Base-by-base conservation (phyloP, 1,139 yeast species). In the Taphrina populina region DNA sequence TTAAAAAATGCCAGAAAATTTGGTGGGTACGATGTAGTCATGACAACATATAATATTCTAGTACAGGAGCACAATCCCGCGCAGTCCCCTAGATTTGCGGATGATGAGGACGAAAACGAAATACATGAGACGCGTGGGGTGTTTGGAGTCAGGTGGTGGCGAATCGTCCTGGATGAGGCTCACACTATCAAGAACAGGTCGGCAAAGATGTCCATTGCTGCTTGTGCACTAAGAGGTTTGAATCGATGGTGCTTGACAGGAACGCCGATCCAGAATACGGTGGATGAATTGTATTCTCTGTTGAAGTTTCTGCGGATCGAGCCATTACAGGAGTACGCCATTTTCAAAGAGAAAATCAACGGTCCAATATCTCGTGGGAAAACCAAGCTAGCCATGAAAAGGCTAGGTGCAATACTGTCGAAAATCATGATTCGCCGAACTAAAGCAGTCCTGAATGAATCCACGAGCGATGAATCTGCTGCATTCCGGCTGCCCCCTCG, bases 81-180 rank as follows among this genome's bases (percentile, higher is more conserved):
- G 3, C 96, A 96, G 76, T 32, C 37, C 13, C 24, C 47, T 20
- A 15, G 47, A 20, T 30, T 30, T 21, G 20, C 17, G 6, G 47
- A 43, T 19, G 47, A 43, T 8, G 15, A 30, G 1, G 54, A 49
- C 29, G 19, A 30, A 30, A 30, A 30, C 37, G 47, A 43, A 29
- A 29, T 43, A 1, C 23, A 3, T 10, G 57, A 63, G 11, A 43
- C 64, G 60, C 69, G 64, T 60, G 95, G 95, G 0, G 66, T 88
- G 3, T 90, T 77, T 67, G 81, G 88, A 0, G 81, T 87, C 2
- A 79, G 81, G 53, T 92, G 83, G 68, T 83, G 84, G 65, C 75
- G 98, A 55, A 74, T 90, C 0, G 84, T 92, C 0, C 69, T 92
- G n/a, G 98, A 92, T 70, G 98, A 92, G 68, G 97, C 95, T 3